Conservation (phyloP, 1,284 basidiomycete genomes). For the Anthracocystis setariae region DNA sequence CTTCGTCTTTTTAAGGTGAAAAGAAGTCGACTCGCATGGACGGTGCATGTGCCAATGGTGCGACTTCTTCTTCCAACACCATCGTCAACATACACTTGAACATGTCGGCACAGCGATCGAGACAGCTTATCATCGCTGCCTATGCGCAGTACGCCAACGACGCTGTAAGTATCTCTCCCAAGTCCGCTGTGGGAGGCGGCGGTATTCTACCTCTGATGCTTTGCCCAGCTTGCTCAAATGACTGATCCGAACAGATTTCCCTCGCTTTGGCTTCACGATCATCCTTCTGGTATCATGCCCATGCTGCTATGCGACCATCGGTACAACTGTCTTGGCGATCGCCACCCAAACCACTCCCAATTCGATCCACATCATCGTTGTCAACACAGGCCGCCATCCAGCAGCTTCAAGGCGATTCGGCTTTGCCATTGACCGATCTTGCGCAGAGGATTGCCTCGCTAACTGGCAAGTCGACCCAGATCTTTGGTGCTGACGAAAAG, state of each 20-base stretch:
- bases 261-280: slow-evolving; percentile 25
- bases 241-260: slow-evolving; percentile 34
- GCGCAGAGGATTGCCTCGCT: slow-evolving; percentile 41
- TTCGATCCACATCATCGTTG: slow-evolving; percentile 1
- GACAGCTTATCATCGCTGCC: slow-evolving; percentile 49
- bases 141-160: slow-evolving; percentile 53
- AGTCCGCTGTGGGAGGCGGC: not conserved
- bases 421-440: slow-evolving; percentile 41
- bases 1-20: not conserved
- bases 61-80: not conserved
- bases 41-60: not conserved
- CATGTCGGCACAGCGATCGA: slow-evolving; percentile 47
- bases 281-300: slow-evolving; percentile 1
- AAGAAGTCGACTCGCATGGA: slow-evolving; percentile 1
- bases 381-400: slow-evolving; percentile 41
- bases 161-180: slow-evolving; percentile 27
- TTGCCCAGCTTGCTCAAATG: slow-evolving; percentile 35
- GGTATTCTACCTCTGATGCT: not conserved
- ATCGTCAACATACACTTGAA: slow-evolving; percentile 7
- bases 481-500: slow-evolving; percentile 45
- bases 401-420: slow-evolving; percentile 42
- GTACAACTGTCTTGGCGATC: slow-evolving; percentile 3
- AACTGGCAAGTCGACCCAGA: slow-evolving; percentile 41
- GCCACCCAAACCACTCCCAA: not conserved
- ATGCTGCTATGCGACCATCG: not conserved